A percentile compares a stretch with the other conserved stretches of the same genome.
Evolutionary conservation across 2,329 filamentous ascomycete genomes (phyloP).

Genomic region (Epichloe coenophiala): DNA sequence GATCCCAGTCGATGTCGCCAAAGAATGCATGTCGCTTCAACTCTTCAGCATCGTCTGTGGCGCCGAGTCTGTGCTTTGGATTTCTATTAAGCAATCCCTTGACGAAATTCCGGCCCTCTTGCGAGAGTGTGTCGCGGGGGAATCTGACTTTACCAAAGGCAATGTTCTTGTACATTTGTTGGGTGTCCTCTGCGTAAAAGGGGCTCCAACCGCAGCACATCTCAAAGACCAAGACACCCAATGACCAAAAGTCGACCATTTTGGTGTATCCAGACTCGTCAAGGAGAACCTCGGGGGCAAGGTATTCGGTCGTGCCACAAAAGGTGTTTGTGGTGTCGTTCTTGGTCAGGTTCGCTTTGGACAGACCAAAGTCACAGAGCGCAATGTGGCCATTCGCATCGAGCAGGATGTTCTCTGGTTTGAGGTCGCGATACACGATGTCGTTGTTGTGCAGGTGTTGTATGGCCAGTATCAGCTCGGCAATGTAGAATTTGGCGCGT

Average conservation of each 20-base stretch:
- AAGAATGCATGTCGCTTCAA: constrained; percentile 94
- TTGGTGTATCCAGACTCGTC: constrained; percentile 98
- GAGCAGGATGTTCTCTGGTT: constrained; percentile 92
- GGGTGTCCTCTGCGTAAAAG: constrained; percentile 96
- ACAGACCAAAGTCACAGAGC: constrained; percentile 92
- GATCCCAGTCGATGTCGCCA: constrained; percentile 82
- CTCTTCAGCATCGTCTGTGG: constrained; percentile 82
- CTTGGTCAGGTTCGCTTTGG: constrained; percentile 92
- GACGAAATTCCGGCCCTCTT: constrained; percentile 93
- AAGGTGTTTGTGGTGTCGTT: constrained; percentile 98
- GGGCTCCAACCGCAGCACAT: constrained; percentile 99
- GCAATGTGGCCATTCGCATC: constrained; percentile 98
- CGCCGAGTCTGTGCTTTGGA: constrained; percentile 86
- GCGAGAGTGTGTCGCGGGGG: constrained; percentile 77
- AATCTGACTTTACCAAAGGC: constrained; percentile 97
- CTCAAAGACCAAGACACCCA: constrained; percentile 94
- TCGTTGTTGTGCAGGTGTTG: constrained; percentile 94
- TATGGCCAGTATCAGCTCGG: constrained; percentile 87
- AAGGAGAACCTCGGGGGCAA: constrained; percentile 86
- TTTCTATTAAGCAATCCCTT: constrained; percentile 96
- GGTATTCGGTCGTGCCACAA: constrained; percentile 94
- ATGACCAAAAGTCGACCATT: constrained; percentile 99
- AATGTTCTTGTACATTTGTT: constrained; percentile 99
- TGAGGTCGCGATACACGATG: constrained; percentile 94
- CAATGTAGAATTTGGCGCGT: constrained; percentile 96